Evolutionary conservation across 2,329 filamentous ascomycete genomes (phyloP), one percentile per base, ranked within the genome.

Genomic region (Cladophialophora chaetospira): DNA sequence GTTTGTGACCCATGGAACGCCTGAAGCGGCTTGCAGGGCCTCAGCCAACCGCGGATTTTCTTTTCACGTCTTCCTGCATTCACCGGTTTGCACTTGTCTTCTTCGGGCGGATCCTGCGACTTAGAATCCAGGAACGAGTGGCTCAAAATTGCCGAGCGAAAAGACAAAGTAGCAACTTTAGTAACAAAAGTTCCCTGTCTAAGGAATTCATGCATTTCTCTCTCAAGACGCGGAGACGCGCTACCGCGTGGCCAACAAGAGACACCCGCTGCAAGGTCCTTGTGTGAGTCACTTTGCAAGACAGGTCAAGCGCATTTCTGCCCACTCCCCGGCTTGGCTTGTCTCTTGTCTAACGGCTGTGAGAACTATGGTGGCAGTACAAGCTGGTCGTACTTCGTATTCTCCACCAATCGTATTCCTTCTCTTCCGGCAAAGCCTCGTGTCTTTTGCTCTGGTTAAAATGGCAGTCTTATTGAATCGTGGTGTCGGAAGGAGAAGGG

Each of bases 1-100:
- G n/a, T n/a, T n/a, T n/a, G 21, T 25, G 17, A 42, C 40, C 11
- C 21, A 45, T 38, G 44, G 55, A 19, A 45, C 55, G 55, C 55
- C 55, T 58, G 50, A 57, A 53, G 33, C 42, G 29, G 26, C 45
- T 36, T 50, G 55, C 55, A 42, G 21, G 26, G 21, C 19, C 42
- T 44, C 42, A 44, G 42, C 42, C 42, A 44, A 44, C 42, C n/a
- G 42, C 29, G 33, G 10, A 10, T 23, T 50, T 49, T 53, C 29
- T 44, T 54, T 45, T 44, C 55, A 17, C 29, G 26, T 25, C 19
- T 29, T 29, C 45, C 28, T 8, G 29, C 46, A 28, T 53, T 51
- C 55, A 58, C 50, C 50, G 55, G 55, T 58, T 28, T 19, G 9
- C 25, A 11, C 23, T 52, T 31, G 6, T 23, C 48, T 15, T 15